Base-by-base conservation (phyloP, 345 rosid species). In the Gossypium longicalyx region DNA sequence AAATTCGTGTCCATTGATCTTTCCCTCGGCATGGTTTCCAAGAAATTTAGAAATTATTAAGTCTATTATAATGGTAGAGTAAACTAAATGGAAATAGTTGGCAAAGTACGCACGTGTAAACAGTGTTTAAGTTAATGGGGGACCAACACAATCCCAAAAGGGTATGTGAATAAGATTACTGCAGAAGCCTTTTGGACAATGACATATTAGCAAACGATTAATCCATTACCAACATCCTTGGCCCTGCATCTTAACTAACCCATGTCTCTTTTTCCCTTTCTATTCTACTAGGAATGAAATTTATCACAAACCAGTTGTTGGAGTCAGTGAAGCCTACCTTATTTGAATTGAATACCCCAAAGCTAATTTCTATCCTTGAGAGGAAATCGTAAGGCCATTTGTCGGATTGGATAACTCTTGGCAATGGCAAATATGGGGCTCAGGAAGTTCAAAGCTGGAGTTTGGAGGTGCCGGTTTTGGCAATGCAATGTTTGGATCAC, bases 91-190 rank as follows among this genome's bases (percentile, higher is more conserved):
- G 11, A 17, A 72, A 44, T 73, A 70, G 17, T 23, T 4, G 0
- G 48, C 5, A 2, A 16, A 43, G 12, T 44, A 63, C 15, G 49
- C 54, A 34, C 7, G 43, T 67, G 67, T 44, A 34, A 34, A 34
- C 41, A 34, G 41, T 4, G 41, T 4, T 34, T 34, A 34, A 34
- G 7, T 34, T 34, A 34, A 6, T 34, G 41, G 25, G 74, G 29
- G 43, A 63, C 74, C 74, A 75, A 75, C 61, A 13, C 41, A 70
- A 57, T 48, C 77, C 29, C 29, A 41, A 34, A 68, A 74, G 23
- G 11, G 4, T 29, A 38, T 57, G 6, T 10, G 48, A 45, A 45
- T 64, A 71, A 54, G 66, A 71, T 45, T 53, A 63, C 61, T 17
- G 25, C 65, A 34, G 7, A 34, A 34, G 41, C 41, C 41, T 34